Evolutionary conservation across 148 eudicot genomes (phyloP).

Genomic region (Cornus controversa): DNA sequence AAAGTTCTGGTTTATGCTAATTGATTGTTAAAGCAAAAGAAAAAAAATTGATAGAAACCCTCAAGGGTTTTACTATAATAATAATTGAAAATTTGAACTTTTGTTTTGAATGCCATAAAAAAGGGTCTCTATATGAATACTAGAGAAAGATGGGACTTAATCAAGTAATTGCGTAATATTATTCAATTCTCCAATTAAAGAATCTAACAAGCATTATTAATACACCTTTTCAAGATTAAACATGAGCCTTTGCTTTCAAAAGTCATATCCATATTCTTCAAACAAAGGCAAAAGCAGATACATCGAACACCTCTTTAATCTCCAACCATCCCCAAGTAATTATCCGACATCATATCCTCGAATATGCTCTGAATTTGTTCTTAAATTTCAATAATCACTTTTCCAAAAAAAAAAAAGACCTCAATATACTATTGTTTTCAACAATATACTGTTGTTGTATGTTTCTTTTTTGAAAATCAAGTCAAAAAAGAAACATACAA

Average conservation of each 20-base stretch:
- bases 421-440: too few species aligned
- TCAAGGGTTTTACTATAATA: too few species aligned
- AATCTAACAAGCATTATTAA: background rate
- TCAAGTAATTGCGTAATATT: background rate
- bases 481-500: background rate
- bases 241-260: conserved; percentile 12
- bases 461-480: background rate
- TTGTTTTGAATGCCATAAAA: too few species aligned
- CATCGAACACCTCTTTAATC: background rate
- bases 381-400: background rate
- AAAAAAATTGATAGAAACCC: too few species aligned
- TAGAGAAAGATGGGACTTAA: too few species aligned
- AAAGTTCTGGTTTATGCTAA: too few species aligned
- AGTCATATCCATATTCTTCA: background rate
- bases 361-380: too few species aligned
- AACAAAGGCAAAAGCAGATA: background rate
- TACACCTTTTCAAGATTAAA: background rate
- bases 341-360: background rate
- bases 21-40: too few species aligned
- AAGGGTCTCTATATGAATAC: too few species aligned
- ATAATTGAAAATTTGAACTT: too few species aligned
- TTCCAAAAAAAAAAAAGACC: background rate
- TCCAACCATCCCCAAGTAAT: background rate
- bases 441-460: too few species aligned
- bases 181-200: background rate